Evolutionary conservation across 192 early-diverging fungal genomes (phyloP), one percentile per base, ranked within the genome.

Genomic region (Coemansia sp.): DNA sequence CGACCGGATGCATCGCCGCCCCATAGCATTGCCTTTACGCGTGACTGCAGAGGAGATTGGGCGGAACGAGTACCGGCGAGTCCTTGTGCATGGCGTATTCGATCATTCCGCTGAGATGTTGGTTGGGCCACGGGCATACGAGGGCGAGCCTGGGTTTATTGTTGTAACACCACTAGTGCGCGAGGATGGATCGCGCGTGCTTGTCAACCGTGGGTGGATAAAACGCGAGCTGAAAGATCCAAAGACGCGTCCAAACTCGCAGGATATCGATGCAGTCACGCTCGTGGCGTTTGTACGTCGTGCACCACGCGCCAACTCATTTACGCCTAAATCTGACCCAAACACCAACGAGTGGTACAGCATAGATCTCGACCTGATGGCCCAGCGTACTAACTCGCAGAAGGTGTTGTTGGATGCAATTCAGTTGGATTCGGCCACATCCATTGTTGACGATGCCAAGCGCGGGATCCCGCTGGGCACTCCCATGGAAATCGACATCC

Each of bases 201-300:
- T 97, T 34, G 86, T 97, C 16, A 90, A 92, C 68, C 86, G 95
- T 31, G 95, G 95, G 10, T 97, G 95, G 93, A 89, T 97, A 21
- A 82, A 88, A 12, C 80, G 85, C 21, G 87, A 88, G 6, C 87
- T 90, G 53, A 79, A 81, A 23, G 85, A 88, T 14, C 85, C 81
- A 25, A 61, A 65, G 7, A 67, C 74, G 3, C 76, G 91, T 14
- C 77, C 83, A 5, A 85, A 82, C 21, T 82, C 80, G 12, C 74
- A 84, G 76, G 65, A 60, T 4, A 30, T 78, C 5, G 90, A 67
- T n/a, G 71, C 81, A 16, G 84, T 91, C 7, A 77, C 71, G 5
- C 51, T 94, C 3, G 87, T 91, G 27, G 92, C 88, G 1, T 80
- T 92, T 56, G 68, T 90, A 48, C 81, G 89, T 62, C 57, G 60